These are phyloP conservation scores for Silybum marianum DNA, from an alignment of 129 eudicot genomes.

Conservation along the genomic window DNA sequence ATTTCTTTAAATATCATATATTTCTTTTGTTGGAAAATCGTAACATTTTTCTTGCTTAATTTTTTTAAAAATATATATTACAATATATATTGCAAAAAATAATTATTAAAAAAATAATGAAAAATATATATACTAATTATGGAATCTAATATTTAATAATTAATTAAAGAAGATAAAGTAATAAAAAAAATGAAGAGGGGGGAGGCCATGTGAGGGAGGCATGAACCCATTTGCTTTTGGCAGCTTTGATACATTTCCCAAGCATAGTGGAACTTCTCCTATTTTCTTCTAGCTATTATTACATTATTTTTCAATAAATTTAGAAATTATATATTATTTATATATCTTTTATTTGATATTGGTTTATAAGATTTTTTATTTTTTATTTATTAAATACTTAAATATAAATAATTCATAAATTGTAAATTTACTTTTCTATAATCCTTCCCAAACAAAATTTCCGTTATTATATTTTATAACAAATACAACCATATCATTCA, in stretches of 20 bases:
- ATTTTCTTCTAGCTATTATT: neutral
- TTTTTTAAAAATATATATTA: too few species aligned
- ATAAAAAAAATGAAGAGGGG: neutral
- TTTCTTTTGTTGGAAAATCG: neutral
- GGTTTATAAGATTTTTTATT: too few species aligned
- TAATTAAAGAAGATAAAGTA: slow-evolving; percentile 8
- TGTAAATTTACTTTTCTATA: too few species aligned
- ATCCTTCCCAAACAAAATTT: too few species aligned
- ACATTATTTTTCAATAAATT: neutral
- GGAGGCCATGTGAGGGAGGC: slow-evolving; percentile 40
- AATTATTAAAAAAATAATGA: neutral
- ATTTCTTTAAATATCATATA: too few species aligned
- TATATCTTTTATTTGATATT: too few species aligned
- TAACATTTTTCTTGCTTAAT: too few species aligned
- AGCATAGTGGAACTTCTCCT: slow-evolving; percentile 36
- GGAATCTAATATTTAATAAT: neutral
- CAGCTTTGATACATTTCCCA: slow-evolving; percentile 48
- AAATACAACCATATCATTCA: too few species aligned
- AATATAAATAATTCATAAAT: too few species aligned
- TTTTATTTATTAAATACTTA: too few species aligned
- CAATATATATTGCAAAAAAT: neutral
- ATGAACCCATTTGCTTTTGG: slow-evolving; percentile 47
- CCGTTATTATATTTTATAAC: too few species aligned
- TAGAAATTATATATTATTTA: too few species aligned
- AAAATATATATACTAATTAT: neutral